phyloP scores from a whole-genome alignment of 441 rosid species.

The Gossypium armourianum region DNA sequence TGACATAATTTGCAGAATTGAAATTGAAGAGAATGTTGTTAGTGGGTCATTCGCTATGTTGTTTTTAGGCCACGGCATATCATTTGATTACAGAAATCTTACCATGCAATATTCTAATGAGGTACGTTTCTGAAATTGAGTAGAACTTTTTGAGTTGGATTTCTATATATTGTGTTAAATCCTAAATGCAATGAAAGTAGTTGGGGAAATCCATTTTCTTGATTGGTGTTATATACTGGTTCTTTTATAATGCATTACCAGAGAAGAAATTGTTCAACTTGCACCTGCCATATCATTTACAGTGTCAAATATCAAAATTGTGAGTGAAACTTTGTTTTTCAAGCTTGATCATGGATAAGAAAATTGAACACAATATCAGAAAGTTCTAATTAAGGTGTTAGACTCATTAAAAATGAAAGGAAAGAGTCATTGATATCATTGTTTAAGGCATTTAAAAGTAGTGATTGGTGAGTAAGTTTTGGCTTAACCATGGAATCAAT shows the following conservation, averaged over 20 bases:
- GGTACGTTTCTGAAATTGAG: constrained; percentile 32
- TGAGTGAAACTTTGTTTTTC: background rate
- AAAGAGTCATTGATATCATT: background rate
- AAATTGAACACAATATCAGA: background rate
- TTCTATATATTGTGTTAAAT: background rate
- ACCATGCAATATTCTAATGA: constrained; percentile 71
- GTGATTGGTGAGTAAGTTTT: background rate
- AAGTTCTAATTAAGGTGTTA: background rate
- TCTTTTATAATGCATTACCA: background rate
- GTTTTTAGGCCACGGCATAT: constrained; percentile 73
- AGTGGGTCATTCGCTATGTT: constrained; percentile 87
- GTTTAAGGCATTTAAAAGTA: background rate
- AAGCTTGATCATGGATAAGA: background rate
- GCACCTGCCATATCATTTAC: background rate
- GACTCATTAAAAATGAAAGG: background rate
- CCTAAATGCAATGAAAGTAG: background rate
- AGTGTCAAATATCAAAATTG: background rate
- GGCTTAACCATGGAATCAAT: background rate
- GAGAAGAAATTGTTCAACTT: background rate
- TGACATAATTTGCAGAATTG: constrained; percentile 42
- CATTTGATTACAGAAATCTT: constrained; percentile 80
- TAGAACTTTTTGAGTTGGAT: background rate
- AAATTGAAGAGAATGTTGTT: constrained; percentile 69
- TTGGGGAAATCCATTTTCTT: background rate
- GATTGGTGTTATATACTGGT: background rate